A percentile compares a stretch with the other conserved stretches of the same genome.
phyloP scores from a whole-genome alignment of 164 flowering plant genomes.

The Tetracentron sinense region DNA sequence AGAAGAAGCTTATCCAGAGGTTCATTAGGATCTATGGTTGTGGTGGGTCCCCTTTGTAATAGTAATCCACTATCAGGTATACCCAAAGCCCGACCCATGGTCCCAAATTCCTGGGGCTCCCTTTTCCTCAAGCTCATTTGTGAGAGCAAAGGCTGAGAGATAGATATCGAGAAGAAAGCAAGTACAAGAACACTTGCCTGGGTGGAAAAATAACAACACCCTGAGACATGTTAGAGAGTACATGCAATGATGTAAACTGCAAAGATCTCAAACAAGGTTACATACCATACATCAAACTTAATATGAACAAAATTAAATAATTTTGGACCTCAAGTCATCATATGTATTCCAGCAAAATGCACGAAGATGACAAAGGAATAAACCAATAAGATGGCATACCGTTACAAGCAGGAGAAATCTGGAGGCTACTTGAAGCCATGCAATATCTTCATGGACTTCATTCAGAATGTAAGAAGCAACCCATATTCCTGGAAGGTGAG shows the following conservation, averaged over 20 bases:
- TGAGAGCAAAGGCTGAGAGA: constrained; percentile 73
- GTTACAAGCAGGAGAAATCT: constrained; percentile 53
- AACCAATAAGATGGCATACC: constrained; percentile 32
- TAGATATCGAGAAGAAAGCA: constrained; percentile 69
- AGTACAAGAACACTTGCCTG: constrained; percentile 72
- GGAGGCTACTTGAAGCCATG: constrained; percentile 68
- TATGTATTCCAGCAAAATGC: neutral
- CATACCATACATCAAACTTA: neutral
- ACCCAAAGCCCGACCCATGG: constrained; percentile 83
- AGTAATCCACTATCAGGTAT: constrained; percentile 66
- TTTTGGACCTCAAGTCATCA: neutral
- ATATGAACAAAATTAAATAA: neutral
- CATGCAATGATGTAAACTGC: too few species aligned
- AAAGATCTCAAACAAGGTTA: constrained; percentile 1
- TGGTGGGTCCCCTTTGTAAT: constrained; percentile 31
- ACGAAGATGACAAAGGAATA: neutral
- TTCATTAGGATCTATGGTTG: constrained; percentile 47
- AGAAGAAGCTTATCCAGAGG: constrained; percentile 75
- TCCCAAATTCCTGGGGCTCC: constrained; percentile 33
- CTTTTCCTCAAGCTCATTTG: constrained; percentile 75
- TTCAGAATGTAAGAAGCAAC: constrained; percentile 55
- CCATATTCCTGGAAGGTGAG: constrained; percentile 55
- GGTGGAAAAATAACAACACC: constrained; percentile 15
- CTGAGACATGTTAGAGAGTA: constrained; percentile 11
- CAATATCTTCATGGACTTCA: constrained; percentile 56